These are phyloP conservation scores for Chloranthus sessilifolius DNA, from an alignment of 164 flowering plant genomes.

Conservation along the genomic window DNA sequence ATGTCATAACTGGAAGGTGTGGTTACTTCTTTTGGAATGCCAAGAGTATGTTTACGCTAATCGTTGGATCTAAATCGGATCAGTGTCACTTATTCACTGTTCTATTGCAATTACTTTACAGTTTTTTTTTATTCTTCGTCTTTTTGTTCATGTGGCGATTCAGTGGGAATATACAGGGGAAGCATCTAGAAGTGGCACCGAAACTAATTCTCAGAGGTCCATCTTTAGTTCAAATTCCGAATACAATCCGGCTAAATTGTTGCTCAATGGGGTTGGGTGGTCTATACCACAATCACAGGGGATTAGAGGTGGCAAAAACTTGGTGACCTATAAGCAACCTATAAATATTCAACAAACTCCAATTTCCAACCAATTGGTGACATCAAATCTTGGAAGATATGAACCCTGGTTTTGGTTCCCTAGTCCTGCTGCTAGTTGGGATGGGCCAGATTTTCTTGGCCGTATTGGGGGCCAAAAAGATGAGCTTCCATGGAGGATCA, in stretches of 20 bases:
- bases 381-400: slow-evolving; percentile 28
- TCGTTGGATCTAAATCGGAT: too few species aligned
- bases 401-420: slow-evolving; percentile 99
- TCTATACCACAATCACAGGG: slow-evolving; percentile 91
- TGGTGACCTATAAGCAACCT: slow-evolving; percentile 33
- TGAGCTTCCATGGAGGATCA: slow-evolving; percentile 91
- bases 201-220: slow-evolving; percentile 37
- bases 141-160: slow-evolving; percentile 34
- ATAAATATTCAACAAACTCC: slow-evolving; percentile 27
- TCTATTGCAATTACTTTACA: too few species aligned
- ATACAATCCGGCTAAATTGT: slow-evolving; percentile 65
- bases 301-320: slow-evolving; percentile 44
- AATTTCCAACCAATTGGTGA: slow-evolving; percentile 20
- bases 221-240: slow-evolving; percentile 35
- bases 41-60: not conserved
- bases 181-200: slow-evolving; percentile 38
- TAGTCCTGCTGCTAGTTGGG: slow-evolving; percentile 67
- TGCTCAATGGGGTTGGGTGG: slow-evolving; percentile 94
- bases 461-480: slow-evolving; percentile 75
- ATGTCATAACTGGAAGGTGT: slow-evolving; percentile 83
- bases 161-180: slow-evolving; percentile 89
- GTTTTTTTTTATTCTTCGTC: slow-evolving; percentile 7
- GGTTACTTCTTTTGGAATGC: slow-evolving; percentile 6
- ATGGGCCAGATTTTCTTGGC: slow-evolving; percentile 70
- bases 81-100: too few species aligned